Evolutionary conservation across 768 basidiomycete species (phyloP), one percentile per base, ranked within the genome.

Genomic region (Lactarius akahatsu): DNA sequence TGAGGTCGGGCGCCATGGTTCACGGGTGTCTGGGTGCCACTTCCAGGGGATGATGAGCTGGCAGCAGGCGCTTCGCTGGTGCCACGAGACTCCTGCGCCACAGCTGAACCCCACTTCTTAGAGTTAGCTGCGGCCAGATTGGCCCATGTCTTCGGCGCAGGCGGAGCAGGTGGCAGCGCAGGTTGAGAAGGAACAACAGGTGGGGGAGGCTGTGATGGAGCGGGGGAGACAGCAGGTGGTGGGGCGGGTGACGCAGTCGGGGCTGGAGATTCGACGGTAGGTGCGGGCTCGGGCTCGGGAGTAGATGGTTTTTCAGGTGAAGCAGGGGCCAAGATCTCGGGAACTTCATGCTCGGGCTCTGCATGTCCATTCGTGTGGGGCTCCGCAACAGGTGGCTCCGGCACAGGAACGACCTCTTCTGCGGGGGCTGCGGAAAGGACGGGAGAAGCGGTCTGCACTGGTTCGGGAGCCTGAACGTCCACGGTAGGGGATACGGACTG

Each of bases 141-240:
- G 0, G 96, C 96, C 96, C 95, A 98, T 0, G 90, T 90, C 74
- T 91, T 90, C 18, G 91, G 92, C 16, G 72, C 78, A 13, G 84
- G 77, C 13, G 84, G 77, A 23, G 81, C 82, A 7, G 74, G 69
- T 6, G 81, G 78, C 11, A 76, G 73, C 8, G 79, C 72, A 41
- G 85, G 72, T 36, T 81, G 74, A 16, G 74, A 58, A n/a, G 79
- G 72, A 10, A 78, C 69, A 47, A 72, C 72, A 18, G 75, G 74
- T 3, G 59, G 59, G 6, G 66, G 54, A 43, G 66, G 63, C n/a
- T 66, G 70, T 9, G 71, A n/a, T 4, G 70, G 64, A 23, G 73
- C 72, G 18, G 79, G 68, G 9, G 79, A 67, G 38, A 73, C 40
- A 20, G 69, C 61, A 56, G 75, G 64, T 18, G 72, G 64, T 13